Percentiles rank a stretch among this genome's conserved stretches.
These are phyloP conservation scores for Cutaneotrichosporon sp. DNA, from an alignment of 1,284 basidiomycete species.

Conservation along the genomic window DNA sequence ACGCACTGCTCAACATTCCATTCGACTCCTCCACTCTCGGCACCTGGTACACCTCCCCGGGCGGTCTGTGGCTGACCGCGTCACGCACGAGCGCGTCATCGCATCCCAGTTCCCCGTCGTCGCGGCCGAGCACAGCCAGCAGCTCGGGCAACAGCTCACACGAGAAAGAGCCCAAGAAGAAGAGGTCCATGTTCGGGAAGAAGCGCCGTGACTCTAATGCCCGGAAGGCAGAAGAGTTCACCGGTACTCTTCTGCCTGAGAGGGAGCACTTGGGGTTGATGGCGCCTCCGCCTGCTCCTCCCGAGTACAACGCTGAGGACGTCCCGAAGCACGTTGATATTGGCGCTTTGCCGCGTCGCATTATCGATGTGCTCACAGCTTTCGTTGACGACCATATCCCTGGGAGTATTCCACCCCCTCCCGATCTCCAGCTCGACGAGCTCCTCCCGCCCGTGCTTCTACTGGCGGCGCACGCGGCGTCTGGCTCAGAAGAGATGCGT, in stretches of 20 bases:
- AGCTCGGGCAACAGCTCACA: not conserved
- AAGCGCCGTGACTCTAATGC: not conserved
- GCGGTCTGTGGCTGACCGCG: not conserved
- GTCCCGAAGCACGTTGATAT: not conserved
- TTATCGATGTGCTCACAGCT: conserved; percentile 26
- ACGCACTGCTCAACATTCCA: conserved; percentile 39
- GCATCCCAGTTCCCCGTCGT: not conserved
- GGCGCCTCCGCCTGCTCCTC: no score
- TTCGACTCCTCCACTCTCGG: conserved; percentile 25
- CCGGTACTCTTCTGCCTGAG: no score
- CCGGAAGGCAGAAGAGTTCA: not conserved
- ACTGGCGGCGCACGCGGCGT: conserved; percentile 64
- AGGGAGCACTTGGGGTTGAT: no score
- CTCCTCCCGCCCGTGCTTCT: conserved; percentile 66
- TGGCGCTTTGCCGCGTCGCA: conserved; percentile 20
- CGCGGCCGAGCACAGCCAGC: not conserved
- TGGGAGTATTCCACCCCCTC: conserved; percentile 21
- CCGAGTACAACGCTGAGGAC: not conserved
- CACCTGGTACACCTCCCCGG: conserved; percentile 27
- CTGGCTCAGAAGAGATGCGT: conserved; percentile 58
- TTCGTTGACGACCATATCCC: conserved; percentile 30
- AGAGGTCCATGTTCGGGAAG: not conserved
- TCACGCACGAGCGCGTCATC: not conserved
- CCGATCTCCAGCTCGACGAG: conserved; percentile 61
- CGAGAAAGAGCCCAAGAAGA: not conserved